phyloP scores from a whole-genome alignment of 1,139 yeast genomes.

The Starmera stellimalicola region DNA sequence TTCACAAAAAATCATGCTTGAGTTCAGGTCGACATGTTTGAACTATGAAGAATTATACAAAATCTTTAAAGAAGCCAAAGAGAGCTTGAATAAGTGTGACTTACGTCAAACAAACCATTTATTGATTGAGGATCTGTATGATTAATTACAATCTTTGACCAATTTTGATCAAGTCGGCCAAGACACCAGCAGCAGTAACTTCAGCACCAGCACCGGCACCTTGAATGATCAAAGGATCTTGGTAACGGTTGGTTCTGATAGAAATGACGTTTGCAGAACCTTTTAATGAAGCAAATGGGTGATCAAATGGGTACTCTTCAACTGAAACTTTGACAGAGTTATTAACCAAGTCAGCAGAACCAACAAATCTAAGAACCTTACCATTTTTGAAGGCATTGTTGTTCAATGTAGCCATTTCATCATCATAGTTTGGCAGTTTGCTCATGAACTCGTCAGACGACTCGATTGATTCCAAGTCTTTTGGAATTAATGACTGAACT shows the following conservation, averaged over 20 bases:
- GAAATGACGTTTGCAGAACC: constrained; percentile 96
- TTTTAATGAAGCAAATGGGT: constrained; percentile 91
- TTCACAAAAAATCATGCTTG: constrained; percentile 65
- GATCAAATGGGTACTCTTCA: constrained; percentile 75
- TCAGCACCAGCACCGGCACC: constrained; percentile 99
- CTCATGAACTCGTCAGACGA: constrained; percentile 72
- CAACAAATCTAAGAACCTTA: constrained; percentile 89
- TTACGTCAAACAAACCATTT: too few species aligned
- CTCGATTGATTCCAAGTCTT: constrained; percentile 63
- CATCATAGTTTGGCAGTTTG: constrained; percentile 76
- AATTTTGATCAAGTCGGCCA: constrained; percentile 84
- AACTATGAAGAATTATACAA: constrained; percentile 36
- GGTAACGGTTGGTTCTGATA: constrained; percentile 82
- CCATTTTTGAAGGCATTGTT: constrained; percentile 73
- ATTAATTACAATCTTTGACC: constrained; percentile 57
- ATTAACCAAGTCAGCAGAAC: constrained; percentile 70
- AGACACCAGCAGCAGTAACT: constrained; percentile 96
- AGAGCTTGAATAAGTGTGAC: constrained; percentile 27
- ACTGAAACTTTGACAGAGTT: constrained; percentile 76
- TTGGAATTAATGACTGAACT: constrained; percentile 87
- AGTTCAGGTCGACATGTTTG: constrained; percentile 55
- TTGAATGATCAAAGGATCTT: constrained; percentile 87
- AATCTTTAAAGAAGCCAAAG: constrained; percentile 52
- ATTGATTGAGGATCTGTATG: background rate
- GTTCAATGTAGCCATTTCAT: constrained; percentile 66